A percentile compares a stretch with the other conserved stretches of the same genome.
phyloP scores from a whole-genome alignment of 2,329 filamentous ascomycete genomes.

The Colletotrichum filicis region DNA sequence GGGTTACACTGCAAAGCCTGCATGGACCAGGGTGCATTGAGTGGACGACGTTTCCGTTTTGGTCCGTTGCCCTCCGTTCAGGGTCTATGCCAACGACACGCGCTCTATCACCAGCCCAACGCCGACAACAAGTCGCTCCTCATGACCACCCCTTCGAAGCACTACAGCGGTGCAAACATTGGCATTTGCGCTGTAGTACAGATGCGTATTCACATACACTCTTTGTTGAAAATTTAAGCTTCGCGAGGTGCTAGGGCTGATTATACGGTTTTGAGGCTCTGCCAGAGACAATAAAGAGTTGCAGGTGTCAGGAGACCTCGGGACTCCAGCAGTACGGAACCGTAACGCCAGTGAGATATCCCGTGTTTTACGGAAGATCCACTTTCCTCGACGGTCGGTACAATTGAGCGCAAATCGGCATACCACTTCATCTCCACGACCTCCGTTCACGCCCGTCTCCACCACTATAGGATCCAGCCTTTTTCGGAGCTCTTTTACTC shows the following conservation, averaged over 20 bases:
- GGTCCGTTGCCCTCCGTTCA: constrained; percentile 16
- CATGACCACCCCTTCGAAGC: not conserved
- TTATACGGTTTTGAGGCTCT: constrained; percentile 2
- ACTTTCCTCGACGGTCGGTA: constrained; percentile 10
- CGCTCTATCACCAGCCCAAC: not conserved
- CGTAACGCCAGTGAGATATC: constrained; percentile 13
- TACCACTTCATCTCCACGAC: constrained; percentile 11
- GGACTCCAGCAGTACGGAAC: constrained; percentile 4
- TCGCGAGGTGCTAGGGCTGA: not conserved
- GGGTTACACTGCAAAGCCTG: constrained; percentile 20
- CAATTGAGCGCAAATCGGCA: constrained; percentile 26
- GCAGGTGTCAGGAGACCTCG: not conserved
- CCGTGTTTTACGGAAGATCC: constrained; percentile 31
- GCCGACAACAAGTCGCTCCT: not conserved
- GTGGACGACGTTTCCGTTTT: constrained; percentile 27
- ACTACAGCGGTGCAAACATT: not conserved
- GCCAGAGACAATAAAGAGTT: not conserved
- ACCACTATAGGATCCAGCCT: not conserved
- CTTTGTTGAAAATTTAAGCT: not conserved
- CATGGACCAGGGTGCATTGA: constrained; percentile 25
- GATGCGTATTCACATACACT: not conserved
- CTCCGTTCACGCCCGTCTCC: not conserved
- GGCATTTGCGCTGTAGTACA: not conserved
- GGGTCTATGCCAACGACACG: constrained; percentile 6
- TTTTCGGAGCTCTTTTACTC: not conserved